These are phyloP conservation scores for Coccomyxa sp. DNA, from an alignment of 139 green algal genomes.

Conservation along the genomic window DNA sequence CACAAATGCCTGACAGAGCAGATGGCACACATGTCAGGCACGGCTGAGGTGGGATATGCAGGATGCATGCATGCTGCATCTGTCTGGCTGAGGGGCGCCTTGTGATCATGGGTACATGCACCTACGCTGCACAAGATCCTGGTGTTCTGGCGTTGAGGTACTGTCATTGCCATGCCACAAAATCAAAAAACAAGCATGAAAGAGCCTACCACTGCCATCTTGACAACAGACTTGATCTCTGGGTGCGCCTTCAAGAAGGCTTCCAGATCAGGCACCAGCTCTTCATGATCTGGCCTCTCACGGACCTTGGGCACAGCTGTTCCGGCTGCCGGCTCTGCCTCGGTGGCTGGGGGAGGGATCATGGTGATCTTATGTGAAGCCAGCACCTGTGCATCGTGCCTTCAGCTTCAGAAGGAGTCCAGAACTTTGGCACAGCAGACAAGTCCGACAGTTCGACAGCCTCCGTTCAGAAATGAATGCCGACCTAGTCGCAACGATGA, in stretches of 20 bases:
- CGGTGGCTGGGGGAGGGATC: not conserved
- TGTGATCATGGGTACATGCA: not conserved
- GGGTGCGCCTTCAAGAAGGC: slow-evolving; percentile 24
- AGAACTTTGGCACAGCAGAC: not conserved
- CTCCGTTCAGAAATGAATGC: not conserved
- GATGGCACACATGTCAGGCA: not conserved
- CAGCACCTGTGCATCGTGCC: not conserved
- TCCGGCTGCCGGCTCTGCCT: not conserved
- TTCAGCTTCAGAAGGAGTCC: not conserved
- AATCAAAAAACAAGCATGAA: not conserved
- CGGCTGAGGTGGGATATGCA: not conserved
- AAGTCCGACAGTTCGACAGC: not conserved
- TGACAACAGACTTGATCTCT: not conserved
- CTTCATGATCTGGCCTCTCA: slow-evolving; percentile 14
- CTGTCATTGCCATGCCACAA: no score
- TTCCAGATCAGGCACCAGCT: slow-evolving; percentile 31
- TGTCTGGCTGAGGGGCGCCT: not conserved
- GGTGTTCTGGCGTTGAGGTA: not conserved
- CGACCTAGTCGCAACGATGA: not conserved
- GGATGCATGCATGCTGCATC: not conserved
- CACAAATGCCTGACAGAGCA: slow-evolving; percentile 26
- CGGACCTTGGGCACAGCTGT: no score
- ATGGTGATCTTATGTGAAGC: not conserved
- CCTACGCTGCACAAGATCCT: not conserved
- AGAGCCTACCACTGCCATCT: not conserved